A percentile compares a stretch with the other conserved stretches of the same genome.
phyloP scores from a whole-genome alignment of 1,284 basidiomycete genomes.

The Apiotrichum gamsii region DNA sequence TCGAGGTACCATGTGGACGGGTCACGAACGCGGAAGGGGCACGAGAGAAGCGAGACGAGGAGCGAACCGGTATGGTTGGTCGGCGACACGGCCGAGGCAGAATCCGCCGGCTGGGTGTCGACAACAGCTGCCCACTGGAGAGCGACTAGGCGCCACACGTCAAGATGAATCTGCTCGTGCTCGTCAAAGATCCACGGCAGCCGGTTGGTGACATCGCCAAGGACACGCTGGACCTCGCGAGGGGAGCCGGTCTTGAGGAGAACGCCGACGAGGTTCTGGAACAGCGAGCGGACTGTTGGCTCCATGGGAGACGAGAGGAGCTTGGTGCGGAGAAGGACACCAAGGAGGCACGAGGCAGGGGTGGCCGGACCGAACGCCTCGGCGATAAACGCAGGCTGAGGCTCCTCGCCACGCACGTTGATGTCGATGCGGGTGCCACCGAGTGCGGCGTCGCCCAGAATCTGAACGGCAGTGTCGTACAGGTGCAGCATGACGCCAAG shows the following conservation, averaged over 20 bases:
- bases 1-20: constrained; percentile 34
- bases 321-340: constrained; percentile 25
- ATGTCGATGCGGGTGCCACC: constrained; percentile 6
- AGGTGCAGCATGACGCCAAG: constrained; percentile 25
- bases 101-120: constrained; percentile 23
- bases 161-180: constrained; percentile 29
- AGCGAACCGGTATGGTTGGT: constrained; percentile 40
- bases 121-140: constrained; percentile 29
- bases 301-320: constrained; percentile 14
- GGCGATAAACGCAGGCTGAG: constrained; percentile 16
- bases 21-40: constrained; percentile 31
- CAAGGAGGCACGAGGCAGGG: constrained; percentile 25
- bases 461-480: constrained; percentile 14
- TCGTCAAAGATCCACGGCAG: constrained; percentile 36
- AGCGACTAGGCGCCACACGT: constrained; percentile 36
- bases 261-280: constrained; percentile 15
- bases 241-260: constrained; percentile 23
- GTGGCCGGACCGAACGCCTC: constrained; percentile 20
- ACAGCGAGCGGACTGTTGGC: constrained; percentile 4
- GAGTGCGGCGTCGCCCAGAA: constrained; percentile 22
- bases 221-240: constrained; percentile 23
- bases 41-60: constrained; percentile 35
- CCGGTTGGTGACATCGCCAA: constrained; percentile 38
- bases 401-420: neutral
- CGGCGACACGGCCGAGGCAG: constrained; percentile 13